Conservation (phyloP, 176 grass and related monocot genomes). For the Hsuehochloa calcarea region DNA sequence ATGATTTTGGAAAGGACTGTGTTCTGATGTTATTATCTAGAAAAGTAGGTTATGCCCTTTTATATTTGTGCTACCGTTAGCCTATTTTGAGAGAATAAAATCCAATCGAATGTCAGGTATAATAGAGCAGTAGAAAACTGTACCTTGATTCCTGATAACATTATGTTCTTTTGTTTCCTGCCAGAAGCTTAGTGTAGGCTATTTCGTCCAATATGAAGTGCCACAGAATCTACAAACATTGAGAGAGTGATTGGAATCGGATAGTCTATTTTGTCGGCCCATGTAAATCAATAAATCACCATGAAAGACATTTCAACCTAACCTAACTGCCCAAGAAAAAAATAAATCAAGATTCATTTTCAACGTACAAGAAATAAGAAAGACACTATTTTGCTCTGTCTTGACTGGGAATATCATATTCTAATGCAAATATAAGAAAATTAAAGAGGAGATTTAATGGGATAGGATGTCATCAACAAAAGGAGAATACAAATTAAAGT, state of each 20-base stretch:
- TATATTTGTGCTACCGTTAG: not conserved
- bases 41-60: not conserved
- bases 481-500: not conserved
- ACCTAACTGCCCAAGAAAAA: not conserved
- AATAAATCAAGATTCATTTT: constrained; percentile 23
- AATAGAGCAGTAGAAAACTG: not conserved
- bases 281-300: not conserved
- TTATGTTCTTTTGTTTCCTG: not conserved
- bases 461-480: constrained; percentile 11
- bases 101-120: not conserved
- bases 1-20: not conserved
- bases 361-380: constrained; percentile 1
- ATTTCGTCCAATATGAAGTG: not conserved
- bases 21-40: not conserved
- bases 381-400: constrained; percentile 7
- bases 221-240: not conserved
- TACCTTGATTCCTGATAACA: not conserved
- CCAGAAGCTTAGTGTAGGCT: not conserved
- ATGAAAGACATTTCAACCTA: not conserved
- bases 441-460: not conserved
- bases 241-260: not conserved
- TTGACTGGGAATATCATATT: constrained; percentile 24
- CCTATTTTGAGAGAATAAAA: not conserved
- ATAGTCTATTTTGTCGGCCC: not conserved
- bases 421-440: constrained; percentile 1